These are phyloP conservation scores for Sicyos edulis DNA, from an alignment of 306 rosid genomes.

Conservation along the genomic window DNA sequence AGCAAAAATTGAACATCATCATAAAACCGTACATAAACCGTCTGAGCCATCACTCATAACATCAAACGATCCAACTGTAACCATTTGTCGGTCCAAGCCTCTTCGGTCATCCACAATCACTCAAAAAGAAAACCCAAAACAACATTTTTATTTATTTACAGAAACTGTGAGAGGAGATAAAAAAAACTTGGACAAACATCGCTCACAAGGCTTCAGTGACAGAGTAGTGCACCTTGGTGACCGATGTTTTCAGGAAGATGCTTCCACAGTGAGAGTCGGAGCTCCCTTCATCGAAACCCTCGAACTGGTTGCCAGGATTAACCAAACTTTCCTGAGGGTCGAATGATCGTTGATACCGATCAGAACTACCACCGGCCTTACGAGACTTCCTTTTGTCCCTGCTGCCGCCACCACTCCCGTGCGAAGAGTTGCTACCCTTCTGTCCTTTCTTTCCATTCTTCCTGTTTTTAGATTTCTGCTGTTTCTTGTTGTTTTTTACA, in stretches of 20 bases:
- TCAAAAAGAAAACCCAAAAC: not conserved
- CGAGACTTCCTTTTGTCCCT: conserved; percentile 57
- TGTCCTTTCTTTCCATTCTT: conserved; percentile 64
- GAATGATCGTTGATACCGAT: conserved; percentile 23
- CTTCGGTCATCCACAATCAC: not conserved
- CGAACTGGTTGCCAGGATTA: conserved; percentile 26
- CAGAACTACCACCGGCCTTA: conserved; percentile 37
- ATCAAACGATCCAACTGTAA: not conserved
- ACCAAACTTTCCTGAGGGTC: conserved; percentile 24
- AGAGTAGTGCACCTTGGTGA: conserved; percentile 45
- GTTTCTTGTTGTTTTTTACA: conserved; percentile 52
- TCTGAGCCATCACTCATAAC: not conserved
- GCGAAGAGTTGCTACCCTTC: conserved; percentile 39
- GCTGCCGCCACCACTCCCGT: conserved; percentile 18
- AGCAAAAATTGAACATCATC: not conserved
- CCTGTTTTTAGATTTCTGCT: conserved; percentile 55
- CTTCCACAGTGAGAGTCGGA: conserved; percentile 50
- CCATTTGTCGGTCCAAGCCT: not conserved
- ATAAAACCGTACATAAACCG: not conserved
- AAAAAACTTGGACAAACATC: conserved; percentile 12
- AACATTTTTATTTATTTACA: conserved; percentile 36
- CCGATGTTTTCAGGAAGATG: conserved; percentile 43
- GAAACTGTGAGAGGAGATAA: conserved; percentile 6
- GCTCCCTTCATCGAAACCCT: conserved; percentile 33
- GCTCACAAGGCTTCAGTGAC: conserved; percentile 66